phyloP scores from a whole-genome alignment of 2,329 filamentous ascomycete genomes.

The Tolypocladium paradoxum region DNA sequence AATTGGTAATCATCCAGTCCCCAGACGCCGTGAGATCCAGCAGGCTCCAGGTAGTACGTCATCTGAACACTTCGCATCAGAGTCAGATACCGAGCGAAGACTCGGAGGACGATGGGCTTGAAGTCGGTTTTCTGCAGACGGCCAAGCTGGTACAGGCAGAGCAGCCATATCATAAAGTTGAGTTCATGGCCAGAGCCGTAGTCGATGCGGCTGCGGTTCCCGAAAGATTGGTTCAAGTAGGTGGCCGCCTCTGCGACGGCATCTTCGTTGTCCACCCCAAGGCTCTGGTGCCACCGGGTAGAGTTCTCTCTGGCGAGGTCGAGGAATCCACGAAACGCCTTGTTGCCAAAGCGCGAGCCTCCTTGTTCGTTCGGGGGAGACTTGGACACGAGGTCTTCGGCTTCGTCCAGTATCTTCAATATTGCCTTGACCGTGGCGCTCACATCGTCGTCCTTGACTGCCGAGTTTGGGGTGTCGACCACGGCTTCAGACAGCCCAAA shows the following conservation, averaged over 20 bases:
- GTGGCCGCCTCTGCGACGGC: conserved; percentile 63
- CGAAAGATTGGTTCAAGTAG: conserved; percentile 77
- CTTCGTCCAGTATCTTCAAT: conserved; percentile 57
- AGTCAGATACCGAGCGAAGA: conserved; percentile 73
- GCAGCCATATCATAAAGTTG: conserved; percentile 92
- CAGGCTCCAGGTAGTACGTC: conserved; percentile 93
- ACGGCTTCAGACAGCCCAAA: conserved; percentile 81
- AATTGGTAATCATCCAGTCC: conserved; percentile 97
- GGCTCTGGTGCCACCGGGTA: conserved; percentile 49
- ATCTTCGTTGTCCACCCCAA: conserved; percentile 39
- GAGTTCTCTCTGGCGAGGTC: conserved; percentile 52
- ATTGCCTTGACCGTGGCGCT: conserved; percentile 53
- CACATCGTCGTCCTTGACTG: conserved; percentile 43
- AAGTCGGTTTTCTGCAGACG: conserved; percentile 58
- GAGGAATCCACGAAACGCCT: conserved; percentile 74
- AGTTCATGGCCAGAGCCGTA: conserved; percentile 96
- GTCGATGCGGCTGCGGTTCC: conserved; percentile 79
- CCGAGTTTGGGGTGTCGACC: conserved; percentile 55
- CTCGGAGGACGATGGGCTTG: conserved; percentile 58
- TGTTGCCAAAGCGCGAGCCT: conserved; percentile 90
- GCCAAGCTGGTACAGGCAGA: conserved; percentile 78
- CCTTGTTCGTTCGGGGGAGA: conserved; percentile 77
- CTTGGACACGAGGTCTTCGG: conserved; percentile 53
- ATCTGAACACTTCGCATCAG: conserved; percentile 84
- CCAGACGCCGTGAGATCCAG: conserved; percentile 96